Base-by-base conservation (phyloP, 495 filamentous ascomycete species). In the Tricharina praecox region DNA sequence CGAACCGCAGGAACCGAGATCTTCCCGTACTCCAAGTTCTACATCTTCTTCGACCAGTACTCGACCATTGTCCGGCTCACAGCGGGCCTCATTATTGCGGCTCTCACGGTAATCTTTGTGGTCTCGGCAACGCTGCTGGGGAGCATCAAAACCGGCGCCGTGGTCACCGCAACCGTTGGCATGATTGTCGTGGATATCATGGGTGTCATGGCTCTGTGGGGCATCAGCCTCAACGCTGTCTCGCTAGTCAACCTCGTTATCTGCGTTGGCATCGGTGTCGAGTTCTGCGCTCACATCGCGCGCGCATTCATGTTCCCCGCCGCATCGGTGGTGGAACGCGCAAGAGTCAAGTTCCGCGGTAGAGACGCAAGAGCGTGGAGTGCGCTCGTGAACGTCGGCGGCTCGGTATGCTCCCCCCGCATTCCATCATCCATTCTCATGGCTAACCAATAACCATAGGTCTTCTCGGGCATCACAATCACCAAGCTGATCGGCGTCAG, bases 1-100 rank as follows among this genome's bases (percentile, higher is more conserved):
- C 63, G 71, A 34, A 71, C 67, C 41, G 82, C 84, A 10, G 70
- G 72, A 7, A 75, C 84, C 36, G 71, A 80, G 20, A 77, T 96
- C 43, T 97, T 96, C 71, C 87, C 90, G 0, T 97, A 97, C 63
- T 84, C 79, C 34, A 79, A 95, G 54, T 87, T 90, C 61, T 97
- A 97, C 67, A 86, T 97, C 55, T 97, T 95, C 73, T 96, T 97
- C 61, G 88, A 97, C 66, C 90, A 95, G 60, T 97, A 97, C 62
- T 71, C 82, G 1, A 72, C 74, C 48, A 95, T 97, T 52, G 77
- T 90, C 25, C 69, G 66, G 21, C 72, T 95, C 3, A 83, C 90
- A 0, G 77, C 72, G 3, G 72, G 80, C 0, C 73, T 97, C 5
- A 70, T 97, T 45, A 77, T 84, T 28, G 79, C 81, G 3, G 90